Evolutionary conservation across 2,329 filamentous ascomycete genomes (phyloP), one percentile per base, ranked within the genome.

Genomic region (Pseudonectria buxi): DNA sequence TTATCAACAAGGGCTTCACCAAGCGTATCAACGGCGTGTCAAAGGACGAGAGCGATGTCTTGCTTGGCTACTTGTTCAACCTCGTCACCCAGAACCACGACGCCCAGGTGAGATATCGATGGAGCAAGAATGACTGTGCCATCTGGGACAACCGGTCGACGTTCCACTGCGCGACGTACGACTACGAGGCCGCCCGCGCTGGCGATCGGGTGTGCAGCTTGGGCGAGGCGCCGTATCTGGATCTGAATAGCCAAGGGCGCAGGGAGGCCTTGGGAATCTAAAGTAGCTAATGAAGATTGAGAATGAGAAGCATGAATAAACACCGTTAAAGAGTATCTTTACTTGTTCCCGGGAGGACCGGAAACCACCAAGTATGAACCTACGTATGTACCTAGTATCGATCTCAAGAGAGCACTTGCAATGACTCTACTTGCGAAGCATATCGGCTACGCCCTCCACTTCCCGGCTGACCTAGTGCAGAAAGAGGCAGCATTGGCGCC

Each of bases 61-160:
- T 75, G n/a, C 62, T 75, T 3, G 46, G 50, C 11, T 72, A 72
- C 41, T 61, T 71, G 28, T 64, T 69, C 43, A 64, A 65, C 39
- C 48, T 74, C 10, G 59, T 72, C 10, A 64, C 65, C 6, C 61
- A 73, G 49, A 78, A 78, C 47, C 72, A 77, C 41, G 74, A 78
- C 46, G 61, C 68, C 1, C 73, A 77, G 47, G 71, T 77, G 7
- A 62, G 74, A 4, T 75, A 69, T 47, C 62, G 63, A 34, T 76
- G 71, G 72, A 60, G 57, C 35, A 59, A 66, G 49, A 72, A 74
- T 37, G 71, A 76, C 45, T 50, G 70, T 4, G 72, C 76, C 2
- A 78, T 83, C 44, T 84, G 80, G 80, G 79, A 84, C 50, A 83
- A 83, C 48, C 58, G 68, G 33, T 67, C 58, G 22, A 70, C 62